Evolutionary conservation across 2,329 filamentous ascomycete genomes (phyloP).

Genomic region (Botrytis byssoidea): DNA sequence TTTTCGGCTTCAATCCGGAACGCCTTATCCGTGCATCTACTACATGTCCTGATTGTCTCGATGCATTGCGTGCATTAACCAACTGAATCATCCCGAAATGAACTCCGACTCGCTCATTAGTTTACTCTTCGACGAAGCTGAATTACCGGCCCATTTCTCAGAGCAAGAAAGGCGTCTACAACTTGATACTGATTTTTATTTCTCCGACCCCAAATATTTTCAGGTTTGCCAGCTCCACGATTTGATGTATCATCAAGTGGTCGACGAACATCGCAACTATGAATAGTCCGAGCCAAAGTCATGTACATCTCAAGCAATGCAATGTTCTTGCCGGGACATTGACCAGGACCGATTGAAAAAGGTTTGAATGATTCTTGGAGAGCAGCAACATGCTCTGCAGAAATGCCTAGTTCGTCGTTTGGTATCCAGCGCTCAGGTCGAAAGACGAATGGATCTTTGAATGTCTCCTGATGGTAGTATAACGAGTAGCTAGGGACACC

Average conservation of each 20-base stretch:
- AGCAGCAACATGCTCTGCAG: constrained; percentile 22
- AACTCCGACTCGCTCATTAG: not conserved
- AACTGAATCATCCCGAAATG: not conserved
- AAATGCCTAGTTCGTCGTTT: constrained; percentile 20
- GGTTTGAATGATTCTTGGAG: constrained; percentile 19
- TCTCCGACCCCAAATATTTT: constrained; percentile 11
- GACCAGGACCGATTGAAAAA: constrained; percentile 22
- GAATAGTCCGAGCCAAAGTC: constrained; percentile 3
- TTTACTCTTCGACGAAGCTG: constrained; percentile 12
- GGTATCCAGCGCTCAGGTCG: constrained; percentile 28
- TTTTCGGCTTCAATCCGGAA: too few species aligned
- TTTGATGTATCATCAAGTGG: not conserved
- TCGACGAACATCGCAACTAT: not conserved
- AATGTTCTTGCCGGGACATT: constrained; percentile 24
- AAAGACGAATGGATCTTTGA: constrained; percentile 43
- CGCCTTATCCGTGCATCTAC: too few species aligned
- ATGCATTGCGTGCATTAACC: not conserved
- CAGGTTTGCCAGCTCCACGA: not conserved
- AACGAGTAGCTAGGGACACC: constrained; percentile 48
- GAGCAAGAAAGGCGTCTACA: not conserved
- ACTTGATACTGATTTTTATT: constrained; percentile 10
- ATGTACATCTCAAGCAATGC: constrained; percentile 25
- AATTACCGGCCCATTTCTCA: constrained; percentile 5
- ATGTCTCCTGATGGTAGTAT: constrained; percentile 47
- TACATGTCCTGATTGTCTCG: too few species aligned